phyloP scores from a whole-genome alignment of 352 stramenopile species.

The Globisporangium paddicum region DNA sequence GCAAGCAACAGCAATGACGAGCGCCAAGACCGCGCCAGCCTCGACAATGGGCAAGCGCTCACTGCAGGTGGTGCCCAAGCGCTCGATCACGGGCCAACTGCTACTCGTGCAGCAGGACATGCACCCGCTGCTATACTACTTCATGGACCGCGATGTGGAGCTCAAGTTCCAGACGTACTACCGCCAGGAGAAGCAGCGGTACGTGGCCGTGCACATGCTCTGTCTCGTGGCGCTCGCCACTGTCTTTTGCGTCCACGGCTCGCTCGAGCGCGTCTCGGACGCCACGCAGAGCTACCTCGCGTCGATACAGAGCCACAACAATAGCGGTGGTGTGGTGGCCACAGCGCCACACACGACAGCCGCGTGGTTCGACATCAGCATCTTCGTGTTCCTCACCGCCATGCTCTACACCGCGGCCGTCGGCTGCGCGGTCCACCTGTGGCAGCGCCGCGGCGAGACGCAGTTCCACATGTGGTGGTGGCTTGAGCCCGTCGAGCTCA shows the following conservation, averaged over 20 bases:
- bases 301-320: slow-evolving; percentile 7
- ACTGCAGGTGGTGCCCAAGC: slow-evolving; percentile 24
- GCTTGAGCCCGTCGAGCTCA: slow-evolving; percentile 36
- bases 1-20: neutral
- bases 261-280: slow-evolving; percentile 12
- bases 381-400: slow-evolving; percentile 19
- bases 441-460: slow-evolving; percentile 22
- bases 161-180: slow-evolving; percentile 62
- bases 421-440: slow-evolving; percentile 22
- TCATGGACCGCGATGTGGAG: slow-evolving; percentile 49
- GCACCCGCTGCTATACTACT: slow-evolving; percentile 39
- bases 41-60: slow-evolving; percentile 20
- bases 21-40: slow-evolving; percentile 9
- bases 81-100: slow-evolving; percentile 17
- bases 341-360: neutral
- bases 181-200: slow-evolving; percentile 32
- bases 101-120: slow-evolving; percentile 38
- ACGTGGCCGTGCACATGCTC: slow-evolving; percentile 30
- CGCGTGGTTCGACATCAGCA: slow-evolving; percentile 19
- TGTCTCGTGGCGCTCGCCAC: slow-evolving; percentile 19
- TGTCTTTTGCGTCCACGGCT: slow-evolving; percentile 21
- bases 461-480: slow-evolving; percentile 22
- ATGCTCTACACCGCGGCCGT: slow-evolving; percentile 27
- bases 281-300: slow-evolving; percentile 14
- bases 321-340: neutral